Base-by-base conservation (phyloP, 202 grass and related monocot species). In the Eragrostis tef region DNA sequence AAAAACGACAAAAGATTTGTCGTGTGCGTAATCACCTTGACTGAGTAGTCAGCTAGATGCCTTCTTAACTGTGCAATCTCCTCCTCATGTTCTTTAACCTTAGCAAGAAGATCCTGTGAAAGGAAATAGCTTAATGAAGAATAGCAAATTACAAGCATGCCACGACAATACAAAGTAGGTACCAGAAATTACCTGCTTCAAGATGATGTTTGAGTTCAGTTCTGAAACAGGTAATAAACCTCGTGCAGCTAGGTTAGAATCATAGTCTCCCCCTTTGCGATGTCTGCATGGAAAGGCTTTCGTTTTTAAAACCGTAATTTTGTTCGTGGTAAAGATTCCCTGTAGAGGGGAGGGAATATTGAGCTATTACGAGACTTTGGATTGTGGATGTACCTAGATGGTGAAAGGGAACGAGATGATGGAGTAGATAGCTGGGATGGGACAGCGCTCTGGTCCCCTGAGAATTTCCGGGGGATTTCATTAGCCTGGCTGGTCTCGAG, bases 41-140 rank as follows among this genome's bases (percentile, higher is more conserved):
- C 81, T 9, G 92, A 98, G 70, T 95, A 98, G 17, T 95, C 92
- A 70, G 87, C 70, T n/a, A 98, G 90, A 88, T 98, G 92, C 46
- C 90, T 93, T 79, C 88, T 95, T 61, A 98, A 71, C 26, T 93
- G 90, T 45, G 53, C 86, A 84, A 93, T 95, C 87, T 98, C 96
- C 91, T 95, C 96, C 89, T 95, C 96, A 8, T 88, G 88, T 72
- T 95, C 83, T 85, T 90, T 98, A 22, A 93, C 88, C 85, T 93
- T 93, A 34, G 43, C 67, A 79, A 88, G 71, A 58, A 95, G 90
- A 85, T 98, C 96, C 96, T 98, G 78, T 31, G n/a, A n/a, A 67
- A 63, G 19, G 17, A 83, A 71, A 24, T n/a, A 70, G 21, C 64
- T 44, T 85, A 11, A 61, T 84, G 19, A 93, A 52, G 72, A 70